Evolutionary conservation across 495 filamentous ascomycete species (phyloP), one percentile per base, ranked within the genome.

Genomic region (Xylaria curta): DNA sequence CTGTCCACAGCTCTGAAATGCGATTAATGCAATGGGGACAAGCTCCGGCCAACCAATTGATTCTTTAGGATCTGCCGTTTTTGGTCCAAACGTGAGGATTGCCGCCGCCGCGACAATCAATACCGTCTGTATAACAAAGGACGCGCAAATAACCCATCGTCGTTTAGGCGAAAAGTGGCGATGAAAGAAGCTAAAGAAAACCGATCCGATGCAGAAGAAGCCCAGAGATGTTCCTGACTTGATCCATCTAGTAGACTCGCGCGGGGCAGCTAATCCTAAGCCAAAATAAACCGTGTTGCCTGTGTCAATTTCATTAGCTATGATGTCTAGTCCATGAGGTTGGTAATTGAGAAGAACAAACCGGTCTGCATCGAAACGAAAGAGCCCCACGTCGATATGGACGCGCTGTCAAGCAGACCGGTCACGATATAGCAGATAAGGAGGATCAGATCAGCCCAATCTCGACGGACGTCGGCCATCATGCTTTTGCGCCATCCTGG

Each of bases 311-410:
- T 2, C 17, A 40, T 68, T 31, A 68, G 66, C 59, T 54, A 49
- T 17, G 8, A 49, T 36, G 33, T n/a, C 24, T 10, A 28, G 13
- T 17, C 19, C 2, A 59, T 26, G 36, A 17, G 33, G 69, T 33
- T 44, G 70, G 36, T 58, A 28, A 26, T 40, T 15, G 36, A 58
- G 46, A 24, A n/a, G n/a, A 49, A 69, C 76, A 9, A 44, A 84
- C 91, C 91, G 31, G 91, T 93, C 76, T 94, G 91, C 92, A 94
- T 93, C 74, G 88, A 91, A 31, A 92, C 91, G 74, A 94, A 93
- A 1, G 89, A 89, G 15, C 91, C 91, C 91, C 91, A 93, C 31
- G 90, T 90, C 33, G 88, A 89, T 61, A 92, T 89, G 10, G 91
- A 87, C 1, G 90, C 86, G 82, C 89, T 91, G 77, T 94, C 92